Conservation (phyloP, 2,329 filamentous ascomycete species). For the Penicillium palitans region DNA sequence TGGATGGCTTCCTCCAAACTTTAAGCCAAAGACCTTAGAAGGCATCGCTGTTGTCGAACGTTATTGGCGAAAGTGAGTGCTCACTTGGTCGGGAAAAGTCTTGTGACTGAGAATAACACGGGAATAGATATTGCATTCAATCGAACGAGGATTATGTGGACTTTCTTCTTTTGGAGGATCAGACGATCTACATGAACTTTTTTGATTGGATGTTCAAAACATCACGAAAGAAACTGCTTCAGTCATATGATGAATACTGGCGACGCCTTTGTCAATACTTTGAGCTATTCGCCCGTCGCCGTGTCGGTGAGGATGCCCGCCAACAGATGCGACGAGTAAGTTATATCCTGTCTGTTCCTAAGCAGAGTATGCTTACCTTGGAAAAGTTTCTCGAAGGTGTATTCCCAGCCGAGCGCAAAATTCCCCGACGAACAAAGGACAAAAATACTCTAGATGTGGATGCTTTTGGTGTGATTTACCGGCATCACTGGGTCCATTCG, state of each 20-base stretch:
- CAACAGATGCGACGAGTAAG: conserved; percentile 29
- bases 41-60: too few relatives aligned
- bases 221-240: conserved; percentile 24
- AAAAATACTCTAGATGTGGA: conserved; percentile 27
- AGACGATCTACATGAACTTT: conserved; percentile 30
- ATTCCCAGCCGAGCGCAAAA: conserved; percentile 21
- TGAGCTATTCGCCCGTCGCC: conserved; percentile 22
- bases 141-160: conserved; percentile 26
- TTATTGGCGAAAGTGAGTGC: too few relatives aligned
- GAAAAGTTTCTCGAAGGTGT: conserved; percentile 27
- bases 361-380: conserved; percentile 8
- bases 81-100: too few relatives aligned
- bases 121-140: conserved; percentile 28
- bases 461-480: conserved; percentile 25
- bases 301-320: conserved; percentile 20
- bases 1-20: not conserved
- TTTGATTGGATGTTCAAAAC: conserved; percentile 30
- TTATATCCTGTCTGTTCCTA: conserved; percentile 2
- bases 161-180: conserved; percentile 26
- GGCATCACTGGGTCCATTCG: conserved; percentile 29
- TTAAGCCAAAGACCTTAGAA: too few relatives aligned
- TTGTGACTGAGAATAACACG: conserved; percentile 1
- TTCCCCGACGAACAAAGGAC: conserved; percentile 21
- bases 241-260: conserved; percentile 30
- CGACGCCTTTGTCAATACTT: conserved; percentile 26